Percentiles rank a stretch among this genome's conserved stretches.
Evolutionary conservation across 345 rosid species (phyloP).

Genomic region (Pistacia vera): DNA sequence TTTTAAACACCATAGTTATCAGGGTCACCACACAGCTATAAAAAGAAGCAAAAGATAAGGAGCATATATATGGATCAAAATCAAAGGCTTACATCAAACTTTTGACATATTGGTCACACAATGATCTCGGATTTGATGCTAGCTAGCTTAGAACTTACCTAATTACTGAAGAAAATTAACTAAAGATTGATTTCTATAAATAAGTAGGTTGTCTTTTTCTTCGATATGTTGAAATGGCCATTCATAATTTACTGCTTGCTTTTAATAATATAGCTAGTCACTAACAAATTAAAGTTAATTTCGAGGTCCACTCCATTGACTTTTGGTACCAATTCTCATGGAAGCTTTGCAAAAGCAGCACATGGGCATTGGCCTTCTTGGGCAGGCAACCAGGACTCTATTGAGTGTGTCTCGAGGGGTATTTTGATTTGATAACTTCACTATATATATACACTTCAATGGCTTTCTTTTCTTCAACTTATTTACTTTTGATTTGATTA

Average conservation of each 20-base stretch:
- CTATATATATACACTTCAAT: background rate
- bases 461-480: background rate
- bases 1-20: background rate
- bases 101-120: constrained; percentile 19
- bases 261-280: constrained; percentile 8
- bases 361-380: background rate
- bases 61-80: background rate
- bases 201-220: constrained; percentile 17
- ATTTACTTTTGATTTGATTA: background rate
- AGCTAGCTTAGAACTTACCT: constrained; percentile 16
- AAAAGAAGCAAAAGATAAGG: background rate
- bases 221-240: constrained; percentile 12
- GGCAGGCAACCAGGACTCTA: no score
- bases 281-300: background rate
- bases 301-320: constrained; percentile 37
- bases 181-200: background rate
- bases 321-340: constrained; percentile 17
- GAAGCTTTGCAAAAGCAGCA: constrained; percentile 13
- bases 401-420: background rate
- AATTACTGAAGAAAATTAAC: constrained; percentile 8
- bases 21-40: background rate
- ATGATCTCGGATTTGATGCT: constrained; percentile 14
- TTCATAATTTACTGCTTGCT: constrained; percentile 25
- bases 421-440: constrained; percentile 9
- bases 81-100: constrained; percentile 17